Base-by-base conservation (phyloP, 2,329 filamentous ascomycete species). In the Xylaria sp. region DNA sequence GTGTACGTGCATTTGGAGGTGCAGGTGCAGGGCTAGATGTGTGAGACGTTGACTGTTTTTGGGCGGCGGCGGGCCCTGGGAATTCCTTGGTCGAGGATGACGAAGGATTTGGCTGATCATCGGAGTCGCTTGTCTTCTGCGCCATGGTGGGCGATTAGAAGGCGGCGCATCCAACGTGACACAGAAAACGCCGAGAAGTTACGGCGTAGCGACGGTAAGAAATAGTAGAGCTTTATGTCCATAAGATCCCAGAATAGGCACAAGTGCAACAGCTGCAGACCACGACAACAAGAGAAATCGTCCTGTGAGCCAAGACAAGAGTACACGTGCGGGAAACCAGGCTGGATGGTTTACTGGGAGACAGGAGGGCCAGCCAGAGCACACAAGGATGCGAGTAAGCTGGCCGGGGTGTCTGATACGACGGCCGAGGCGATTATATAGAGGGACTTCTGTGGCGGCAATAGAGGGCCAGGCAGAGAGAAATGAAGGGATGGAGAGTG, bases 71-170 rank as follows among this genome's bases (percentile, higher is more conserved):
- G 68, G 76, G 70, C 64, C 75, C 77, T 71, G 74, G 67, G 67
- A 66, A 70, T 66, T 76, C 75, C 73, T 77, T 79, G 69, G 75
- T 76, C 41, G 74, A 74, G 69, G 77, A 77, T 77, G 77, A 78
- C 73, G 77, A 75, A 76, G 78, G 75, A 76, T 78, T 78, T 73
- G 77, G 72, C 71, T 77, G 77, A 74, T 79, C 78, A 75, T 76
- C 76, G 74, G 77, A 69, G 69, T 76, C 75, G 77, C 74, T 76
- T 64, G 77, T 75, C 74, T 78, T 79, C 72, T 76, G 78, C 74
- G 78, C 77, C 78, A 79, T 79, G 73, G 73, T 77, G 75, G 76
- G 75, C 69, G 74, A 77, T 76, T 75, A 78, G 39, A 77, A 75
- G 77, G 77, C 77, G 77, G 76, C 77, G 72, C 75, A 78, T 76